Evolutionary conservation across 371 early-diverging fungal genomes (phyloP), one percentile per base, ranked within the genome.

Genomic region (Mucor ambiguus): DNA sequence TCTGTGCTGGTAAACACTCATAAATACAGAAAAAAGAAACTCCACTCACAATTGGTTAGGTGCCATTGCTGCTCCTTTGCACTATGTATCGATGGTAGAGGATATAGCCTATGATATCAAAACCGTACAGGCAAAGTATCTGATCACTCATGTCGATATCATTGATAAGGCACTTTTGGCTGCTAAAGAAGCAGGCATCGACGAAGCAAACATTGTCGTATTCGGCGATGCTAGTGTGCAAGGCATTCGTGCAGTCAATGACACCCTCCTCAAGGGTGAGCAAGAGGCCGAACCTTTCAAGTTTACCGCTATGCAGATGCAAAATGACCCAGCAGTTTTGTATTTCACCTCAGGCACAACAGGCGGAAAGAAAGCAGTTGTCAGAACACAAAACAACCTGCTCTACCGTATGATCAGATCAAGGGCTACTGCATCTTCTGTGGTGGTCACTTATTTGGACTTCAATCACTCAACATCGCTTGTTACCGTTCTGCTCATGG

Each of bases 41-140:
- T 9, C 18, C 33, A 48, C 37, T 48, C 38, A 32, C 20, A 16
- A 32, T 20, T 5, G 24, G 0, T 60, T 66, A 52, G 93, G 92
- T 16, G 89, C 90, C 10, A 68, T 86, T 16, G 67, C 85, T 33
- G 82, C 89, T 8, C 78, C 87, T 10, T 87, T 86, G 35, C 91
- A 92, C 64, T 85, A 76, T 72, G 30, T 43, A n/a, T 89, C 55
- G 16, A 12, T 83, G 1, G 73, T 78, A 18, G 81, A 85, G 44
- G 89, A 88, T 64, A 77, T 92, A 11, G 85, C 84, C 9, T 78
- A 79, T 66, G 89, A 91, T 66, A 70, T 92, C 63, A 61, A 76
- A 9, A 89, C 90, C 63, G 79, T 89, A 11, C 74, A 79, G n/a
- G 89, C 92, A 10, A 78, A 77, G n/a, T 20, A 58, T 16, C 0